Evolutionary conservation across 768 basidiomycete species (phyloP), one percentile per base, ranked within the genome.

Genomic region (Butyriboletus loyo): DNA sequence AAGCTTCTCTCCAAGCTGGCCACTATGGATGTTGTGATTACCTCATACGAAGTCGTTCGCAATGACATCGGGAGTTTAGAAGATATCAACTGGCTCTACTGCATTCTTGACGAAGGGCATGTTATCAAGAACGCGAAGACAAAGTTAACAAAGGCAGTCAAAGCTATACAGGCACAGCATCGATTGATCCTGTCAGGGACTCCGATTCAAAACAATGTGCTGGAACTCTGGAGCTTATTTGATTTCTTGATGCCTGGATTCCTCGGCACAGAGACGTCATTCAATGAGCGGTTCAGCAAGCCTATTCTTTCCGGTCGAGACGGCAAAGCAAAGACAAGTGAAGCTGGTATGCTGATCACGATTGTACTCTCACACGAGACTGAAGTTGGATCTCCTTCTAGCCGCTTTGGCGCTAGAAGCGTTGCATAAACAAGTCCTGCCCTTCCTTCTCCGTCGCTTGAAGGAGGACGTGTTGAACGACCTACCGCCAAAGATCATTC

Each of bases 161-260:
- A 99, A 70, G 81, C 77, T 52, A 80, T 98, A 40, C 83, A 81
- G 49, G 92, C 96, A 1, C 87, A 94, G 52, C 97, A 99, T 72
- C 86, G 97, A 22, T 77, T 99, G 21, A 90, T 99, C 64, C 76
- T 99, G 3, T 97, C 94, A 0, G 97, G 97, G 34, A 99, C 97
- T 7, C 97, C 97, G 0, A 98, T 99, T 52, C 97, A 99, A 73
- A 99, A 99, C 68, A 98, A 99, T 66, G 94, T 99, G 2, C 76
- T 99, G 44, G 97, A 99, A 67, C 75, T 99, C 2, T 99, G 97
- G 97, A 97, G 92, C 70, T 74, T 99, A 39, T 99, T 99, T 69
- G 97, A 99, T 72, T 99, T 98, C 74, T 74, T 99, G 59, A 99
- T 99, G 97, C 97, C 97, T 15, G 97, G 97, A 4, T 98, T 99